phyloP scores from a whole-genome alignment of 257 asterid species.

The Penstemon newberryi region DNA sequence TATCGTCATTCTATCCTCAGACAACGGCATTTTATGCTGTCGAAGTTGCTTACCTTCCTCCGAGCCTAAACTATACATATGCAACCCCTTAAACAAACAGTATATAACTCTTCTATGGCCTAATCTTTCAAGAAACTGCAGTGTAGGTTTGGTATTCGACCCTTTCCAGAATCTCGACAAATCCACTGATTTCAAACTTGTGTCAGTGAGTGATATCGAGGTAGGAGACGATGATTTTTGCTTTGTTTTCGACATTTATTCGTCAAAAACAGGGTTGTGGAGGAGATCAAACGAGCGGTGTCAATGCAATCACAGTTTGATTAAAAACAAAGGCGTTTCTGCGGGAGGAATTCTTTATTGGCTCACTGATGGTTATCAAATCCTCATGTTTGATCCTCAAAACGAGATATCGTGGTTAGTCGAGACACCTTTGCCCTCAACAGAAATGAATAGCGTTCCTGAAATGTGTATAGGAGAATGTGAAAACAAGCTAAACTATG shows the following conservation, averaged over 20 bases:
- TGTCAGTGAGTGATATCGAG: conserved; percentile 34
- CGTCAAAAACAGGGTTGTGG: conserved; percentile 52
- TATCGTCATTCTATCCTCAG: conserved; percentile 45
- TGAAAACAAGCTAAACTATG: conserved; percentile 40
- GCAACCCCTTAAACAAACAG: conserved; percentile 69
- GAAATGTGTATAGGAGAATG: conserved; percentile 72
- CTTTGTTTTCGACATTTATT: conserved; percentile 47
- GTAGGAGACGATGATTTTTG: conserved; percentile 22
- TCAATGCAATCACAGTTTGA: conserved; percentile 26
- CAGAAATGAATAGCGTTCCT: conserved; percentile 30
- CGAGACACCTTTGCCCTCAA: conserved; percentile 44
- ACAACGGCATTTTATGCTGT: conserved; percentile 63
- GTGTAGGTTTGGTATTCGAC: conserved; percentile 56
- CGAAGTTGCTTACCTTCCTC: conserved; percentile 48
- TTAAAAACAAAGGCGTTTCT: conserved; percentile 43
- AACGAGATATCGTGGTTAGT: conserved; percentile 51
- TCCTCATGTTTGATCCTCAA: conserved; percentile 62
- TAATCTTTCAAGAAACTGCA: conserved; percentile 33
- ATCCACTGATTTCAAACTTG: conserved; percentile 49
- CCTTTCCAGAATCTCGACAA: conserved; percentile 34
- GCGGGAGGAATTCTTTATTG: conserved; percentile 52
- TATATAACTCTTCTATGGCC: conserved; percentile 49
- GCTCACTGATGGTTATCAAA: conserved; percentile 53
- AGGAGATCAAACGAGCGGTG: conserved; percentile 41
- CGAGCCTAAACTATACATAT: conserved; percentile 42